Conservation (phyloP, 768 basidiomycete species). For the Podaxis carcinomalis region DNA sequence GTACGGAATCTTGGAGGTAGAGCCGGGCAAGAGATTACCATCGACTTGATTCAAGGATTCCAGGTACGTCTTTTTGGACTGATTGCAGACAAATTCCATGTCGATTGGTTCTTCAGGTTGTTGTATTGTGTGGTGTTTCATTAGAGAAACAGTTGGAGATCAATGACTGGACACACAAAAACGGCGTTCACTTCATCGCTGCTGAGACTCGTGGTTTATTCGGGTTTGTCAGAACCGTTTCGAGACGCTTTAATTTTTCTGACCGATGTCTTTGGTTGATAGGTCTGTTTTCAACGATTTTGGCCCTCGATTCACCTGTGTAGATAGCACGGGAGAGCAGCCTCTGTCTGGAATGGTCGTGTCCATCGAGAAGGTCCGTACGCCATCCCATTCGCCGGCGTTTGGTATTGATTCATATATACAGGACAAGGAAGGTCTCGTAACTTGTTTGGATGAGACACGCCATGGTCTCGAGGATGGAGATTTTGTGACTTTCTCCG, state of each 20-base stretch:
- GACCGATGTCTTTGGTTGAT: not conserved
- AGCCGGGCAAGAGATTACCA: slow-evolving; percentile 71
- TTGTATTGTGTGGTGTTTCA: slow-evolving; percentile 80
- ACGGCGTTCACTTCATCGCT: slow-evolving; percentile 87
- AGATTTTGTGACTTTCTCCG: slow-evolving; percentile 93
- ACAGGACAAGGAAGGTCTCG: slow-evolving; percentile 84
- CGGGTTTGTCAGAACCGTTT: slow-evolving; percentile 50
- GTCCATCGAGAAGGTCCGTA: slow-evolving; percentile 75
- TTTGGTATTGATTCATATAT: not conserved
- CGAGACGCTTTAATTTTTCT: not conserved
- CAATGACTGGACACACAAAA: slow-evolving; percentile 89
- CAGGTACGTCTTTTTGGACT: slow-evolving; percentile 52
- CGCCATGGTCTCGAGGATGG: slow-evolving; percentile 99
- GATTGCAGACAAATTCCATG: not conserved
- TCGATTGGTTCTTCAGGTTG: slow-evolving; percentile 47
- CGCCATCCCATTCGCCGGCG: not conserved
- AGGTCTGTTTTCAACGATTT: slow-evolving; percentile 97
- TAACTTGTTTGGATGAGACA: slow-evolving; percentile 95
- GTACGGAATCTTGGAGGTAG: slow-evolving; percentile 81
- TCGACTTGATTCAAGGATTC: slow-evolving; percentile 81
- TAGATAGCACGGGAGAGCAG: slow-evolving; percentile 97
- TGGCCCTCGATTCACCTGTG: slow-evolving; percentile 89
- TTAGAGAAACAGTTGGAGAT: slow-evolving; percentile 87
- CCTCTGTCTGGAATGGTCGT: slow-evolving; percentile 94
- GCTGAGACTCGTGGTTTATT: slow-evolving; percentile 93